Evolutionary conservation across 2,329 filamentous ascomycete species (phyloP).

Genomic region (Lachnellula cervina): DNA sequence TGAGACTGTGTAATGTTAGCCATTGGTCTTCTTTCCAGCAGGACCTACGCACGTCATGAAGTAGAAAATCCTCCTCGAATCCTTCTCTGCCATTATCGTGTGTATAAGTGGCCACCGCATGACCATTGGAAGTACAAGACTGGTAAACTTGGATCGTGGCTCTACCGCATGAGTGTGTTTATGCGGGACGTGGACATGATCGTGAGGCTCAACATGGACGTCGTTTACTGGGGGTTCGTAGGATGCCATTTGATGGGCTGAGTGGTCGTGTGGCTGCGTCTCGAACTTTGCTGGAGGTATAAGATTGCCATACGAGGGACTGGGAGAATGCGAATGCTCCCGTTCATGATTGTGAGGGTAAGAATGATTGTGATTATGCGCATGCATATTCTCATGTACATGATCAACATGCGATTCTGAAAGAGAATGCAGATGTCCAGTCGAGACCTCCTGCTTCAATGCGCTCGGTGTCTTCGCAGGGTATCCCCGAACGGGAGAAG

Average conservation of each 20-base stretch:
- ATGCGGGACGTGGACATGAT: constrained; percentile 19
- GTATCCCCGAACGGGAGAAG: constrained; percentile 31
- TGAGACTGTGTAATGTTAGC: constrained; percentile 56
- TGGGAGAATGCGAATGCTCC: constrained; percentile 11
- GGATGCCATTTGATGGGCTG: constrained; percentile 9
- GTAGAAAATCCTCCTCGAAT: constrained; percentile 93
- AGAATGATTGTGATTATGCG: constrained; percentile 13
- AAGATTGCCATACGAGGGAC: constrained; percentile 20
- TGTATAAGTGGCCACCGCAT: constrained; percentile 73
- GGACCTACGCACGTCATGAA: constrained; percentile 72
- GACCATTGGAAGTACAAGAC: constrained; percentile 63
- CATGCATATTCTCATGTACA: constrained; percentile 5
- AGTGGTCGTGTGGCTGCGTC: constrained; percentile 11
- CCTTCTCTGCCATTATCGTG: constrained; percentile 81
- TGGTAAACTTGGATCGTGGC: constrained; percentile 64
- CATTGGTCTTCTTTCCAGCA: neutral
- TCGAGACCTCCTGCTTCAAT: constrained; percentile 24
- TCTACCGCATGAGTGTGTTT: constrained; percentile 25
- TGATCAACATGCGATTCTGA: constrained; percentile 24
- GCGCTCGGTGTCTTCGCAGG: constrained; percentile 17
- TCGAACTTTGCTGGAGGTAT: constrained; percentile 17
- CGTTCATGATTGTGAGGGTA: constrained; percentile 1
- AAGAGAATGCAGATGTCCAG: constrained; percentile 26
- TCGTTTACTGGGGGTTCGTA: constrained; percentile 23
- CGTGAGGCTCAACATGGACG: constrained; percentile 14